A percentile compares a stretch with the other conserved stretches of the same genome.
Evolutionary conservation across 768 basidiomycete species (phyloP).

Genomic region (Asterophora lycoperdoides): DNA sequence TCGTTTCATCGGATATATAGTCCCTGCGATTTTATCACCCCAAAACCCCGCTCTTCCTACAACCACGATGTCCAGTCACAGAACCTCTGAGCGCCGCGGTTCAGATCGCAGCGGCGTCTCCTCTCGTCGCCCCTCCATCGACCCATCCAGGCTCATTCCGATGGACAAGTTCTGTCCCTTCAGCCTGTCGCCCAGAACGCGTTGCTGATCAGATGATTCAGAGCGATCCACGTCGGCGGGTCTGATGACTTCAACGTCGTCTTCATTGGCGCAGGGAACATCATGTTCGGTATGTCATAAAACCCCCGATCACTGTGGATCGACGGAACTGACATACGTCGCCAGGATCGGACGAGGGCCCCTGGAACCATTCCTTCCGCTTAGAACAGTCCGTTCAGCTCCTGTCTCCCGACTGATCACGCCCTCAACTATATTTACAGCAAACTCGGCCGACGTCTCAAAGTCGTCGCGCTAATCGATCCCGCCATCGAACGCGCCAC

Average conservation of each 20-base stretch:
- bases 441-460: slow-evolving; percentile 94
- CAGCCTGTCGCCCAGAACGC: slow-evolving; percentile 1
- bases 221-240: slow-evolving; percentile 49
- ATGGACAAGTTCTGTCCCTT: slow-evolving; percentile 63
- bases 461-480: slow-evolving; percentile 93
- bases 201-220: slow-evolving; percentile 23
- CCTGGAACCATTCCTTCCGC: slow-evolving; percentile 92
- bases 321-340: neutral
- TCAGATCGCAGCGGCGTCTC: slow-evolving; percentile 44
- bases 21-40: slow-evolving; percentile 11
- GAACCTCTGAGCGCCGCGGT: slow-evolving; percentile 44
- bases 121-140: slow-evolving; percentile 70
- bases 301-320: slow-evolving; percentile 2
- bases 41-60: slow-evolving; percentile 6
- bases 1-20: slow-evolving; percentile 6
- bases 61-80: slow-evolving; percentile 35
- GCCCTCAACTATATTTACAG: slow-evolving; percentile 31
- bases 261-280: slow-evolving; percentile 94
- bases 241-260: slow-evolving; percentile 86
- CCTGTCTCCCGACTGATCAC: slow-evolving; percentile 10
- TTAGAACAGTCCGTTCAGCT: slow-evolving; percentile 66
- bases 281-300: slow-evolving; percentile 80
- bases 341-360: slow-evolving; percentile 80
- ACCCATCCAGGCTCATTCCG: slow-evolving; percentile 68
- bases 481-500: slow-evolving; percentile 80